Base-by-base conservation (phyloP, 2,329 filamentous ascomycete genomes). In the Zasmidium cellare region DNA sequence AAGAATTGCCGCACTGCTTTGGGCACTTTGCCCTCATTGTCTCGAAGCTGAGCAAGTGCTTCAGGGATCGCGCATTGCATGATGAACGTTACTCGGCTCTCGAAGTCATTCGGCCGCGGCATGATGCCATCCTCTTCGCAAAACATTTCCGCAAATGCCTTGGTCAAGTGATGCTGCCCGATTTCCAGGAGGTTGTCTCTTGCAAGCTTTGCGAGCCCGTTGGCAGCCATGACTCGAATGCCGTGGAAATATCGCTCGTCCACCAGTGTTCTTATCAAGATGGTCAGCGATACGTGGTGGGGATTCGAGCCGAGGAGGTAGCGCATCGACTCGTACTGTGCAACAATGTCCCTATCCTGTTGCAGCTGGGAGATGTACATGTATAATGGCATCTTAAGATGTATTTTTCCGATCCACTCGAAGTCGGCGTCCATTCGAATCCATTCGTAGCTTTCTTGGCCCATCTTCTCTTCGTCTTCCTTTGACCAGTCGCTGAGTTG, bases 291-390 rank as follows among this genome's bases (percentile, higher is more conserved):
- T 45, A 97, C 84, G 6, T 88, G 87, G 73, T 93, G 90, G 20
- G 90, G 83, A 48, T 85, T 76, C 12, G 68, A 64, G 24, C 64
- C 64, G 16, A 67, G 56, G 18, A 73, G 60, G 50, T 67, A 70
- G 22, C 65, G 61, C 65, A 73, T 69, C 18, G 66, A 69, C 72
- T 87, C 84, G 53, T 86, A 78, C 68, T 89, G 86, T n/a, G 96
- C 96, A 63, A 96, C 91, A 58, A 99, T 91, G 72, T 99, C 96
- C 67, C 93, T 84, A 75, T 99, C 94, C 74, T 99, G 94, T 73
- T 99, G 94, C 61, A 99, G 80, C 74, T 99, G 94, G 20, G 94
- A 97, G 58, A 96, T 86, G 72, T 94, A 97, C 96, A 99, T 99
- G 80, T 97, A 97, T 3, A 91, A 86, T 47, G 91, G 91, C 82